Base-by-base conservation (phyloP, 2,329 filamentous ascomycete genomes). In the Periconia digitata region DNA sequence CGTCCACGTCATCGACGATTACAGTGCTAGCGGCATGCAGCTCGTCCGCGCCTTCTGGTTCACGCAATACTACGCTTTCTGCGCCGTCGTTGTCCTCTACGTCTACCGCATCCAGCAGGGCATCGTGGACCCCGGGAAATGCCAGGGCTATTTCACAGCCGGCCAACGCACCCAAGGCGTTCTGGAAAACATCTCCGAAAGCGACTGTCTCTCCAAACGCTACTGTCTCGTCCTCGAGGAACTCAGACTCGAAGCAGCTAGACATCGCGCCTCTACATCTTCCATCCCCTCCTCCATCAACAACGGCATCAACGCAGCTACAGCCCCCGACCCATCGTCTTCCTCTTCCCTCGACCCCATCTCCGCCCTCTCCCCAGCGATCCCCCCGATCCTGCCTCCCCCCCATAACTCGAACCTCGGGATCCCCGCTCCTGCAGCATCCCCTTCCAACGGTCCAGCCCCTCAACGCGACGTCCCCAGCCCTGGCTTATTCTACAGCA, bases 181-280 rank as follows among this genome's bases (percentile, higher is more conserved):
- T 34, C 47, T 70, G 1, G 55, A 63, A 27, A 59, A 54, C 8
- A 61, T 71, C 7, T 61, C 59, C 15, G 62, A 66, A 16, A 62
- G 56, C 0, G 68, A 70, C 39, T 69, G 62, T 41, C 42, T 72
- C n/a, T 58, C 59, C 24, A 69, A 76, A 21, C 63, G 79, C 4
- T 83, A 82, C 51, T 75, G 73, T 38, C 69, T 81, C 7, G 79
- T 83, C 1, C 69, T 83, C 0, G 77, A 81, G 41, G 78, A 81
- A 51, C 60, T 82, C 8, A 65, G 75, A 13, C 64, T 74, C 2
- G 76, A 79, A 54, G 69, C 70, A 2, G 56, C 62, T 12, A 55
- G 69, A 27, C 20, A 36, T 21, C 13, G 16, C 10, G 15, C 40
- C 8, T 23, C 27, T 8, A 23, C 18, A 21, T 12, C 21, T 13